These are phyloP conservation scores for Cyanidioschyzon merolae DNA, from an alignment of 23 red algal species.

Conservation along the genomic window DNA sequence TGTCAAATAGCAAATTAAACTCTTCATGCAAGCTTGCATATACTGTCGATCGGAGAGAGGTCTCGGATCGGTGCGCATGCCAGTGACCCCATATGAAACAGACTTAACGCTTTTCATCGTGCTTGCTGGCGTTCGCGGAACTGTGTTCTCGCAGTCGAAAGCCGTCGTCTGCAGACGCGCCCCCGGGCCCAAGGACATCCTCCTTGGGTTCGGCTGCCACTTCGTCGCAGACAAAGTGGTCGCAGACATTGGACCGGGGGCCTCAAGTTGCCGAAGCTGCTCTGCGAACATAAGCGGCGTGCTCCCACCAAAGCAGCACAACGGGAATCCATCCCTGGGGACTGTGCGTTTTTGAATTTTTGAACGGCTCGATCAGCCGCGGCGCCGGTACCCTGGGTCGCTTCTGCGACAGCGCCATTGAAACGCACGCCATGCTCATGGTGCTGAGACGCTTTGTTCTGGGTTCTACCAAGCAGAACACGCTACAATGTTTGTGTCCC, in stretches of 20 bases:
- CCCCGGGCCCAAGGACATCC: background rate
- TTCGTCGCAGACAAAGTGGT: background rate
- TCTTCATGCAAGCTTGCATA: slow-evolving; percentile 47
- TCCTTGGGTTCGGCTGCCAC: background rate
- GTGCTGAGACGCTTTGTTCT: no score
- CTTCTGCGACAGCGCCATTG: no score
- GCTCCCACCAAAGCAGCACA: no score
- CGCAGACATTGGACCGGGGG: background rate
- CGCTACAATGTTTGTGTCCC: no score
- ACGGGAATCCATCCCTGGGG: no score
- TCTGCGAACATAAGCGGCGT: background rate
- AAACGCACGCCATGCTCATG: no score
- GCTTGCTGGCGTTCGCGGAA: background rate
- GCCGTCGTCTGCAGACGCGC: background rate
- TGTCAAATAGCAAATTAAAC: slow-evolving; percentile 66
- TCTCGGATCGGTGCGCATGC: slow-evolving; percentile 42
- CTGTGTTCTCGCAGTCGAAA: background rate
- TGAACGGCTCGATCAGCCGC: no score
- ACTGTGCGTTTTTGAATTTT: no score
- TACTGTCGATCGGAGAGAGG: slow-evolving; percentile 66
- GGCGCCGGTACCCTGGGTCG: no score
- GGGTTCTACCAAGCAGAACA: no score
- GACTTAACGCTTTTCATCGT: background rate
- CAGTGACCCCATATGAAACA: background rate
- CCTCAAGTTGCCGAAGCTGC: background rate